These are phyloP conservation scores for Clarireedia monteithiana DNA, from an alignment of 2,329 filamentous ascomycete species.

Conservation along the genomic window DNA sequence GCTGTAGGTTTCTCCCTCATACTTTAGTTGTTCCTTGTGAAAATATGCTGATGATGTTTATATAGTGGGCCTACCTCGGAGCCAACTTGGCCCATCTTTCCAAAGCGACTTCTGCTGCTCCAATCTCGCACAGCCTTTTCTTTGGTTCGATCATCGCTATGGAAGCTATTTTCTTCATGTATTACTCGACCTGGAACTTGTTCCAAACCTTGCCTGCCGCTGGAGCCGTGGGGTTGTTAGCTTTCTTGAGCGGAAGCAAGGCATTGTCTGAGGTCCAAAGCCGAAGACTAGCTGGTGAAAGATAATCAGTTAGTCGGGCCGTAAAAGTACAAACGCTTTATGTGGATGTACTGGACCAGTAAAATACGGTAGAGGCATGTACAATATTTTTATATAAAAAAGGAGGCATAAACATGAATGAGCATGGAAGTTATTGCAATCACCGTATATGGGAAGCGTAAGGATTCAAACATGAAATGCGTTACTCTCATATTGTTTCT, in stretches of 20 bases:
- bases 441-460: neutral
- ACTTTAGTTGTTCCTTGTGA: slow-evolving; percentile 10
- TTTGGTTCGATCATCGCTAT: slow-evolving; percentile 80
- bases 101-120: slow-evolving; percentile 67
- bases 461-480: neutral
- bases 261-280: slow-evolving; percentile 90
- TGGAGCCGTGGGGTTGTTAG: slow-evolving; percentile 56
- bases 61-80: slow-evolving; percentile 71
- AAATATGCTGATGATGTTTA: slow-evolving; percentile 14
- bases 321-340: neutral
- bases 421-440: no score
- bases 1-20: slow-evolving; percentile 45
- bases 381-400: slow-evolving; percentile 1
- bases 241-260: slow-evolving; percentile 81
- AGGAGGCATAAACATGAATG: neutral
- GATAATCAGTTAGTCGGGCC: slow-evolving; percentile 12
- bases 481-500: neutral
- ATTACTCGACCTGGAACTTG: slow-evolving; percentile 87
- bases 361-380: neutral
- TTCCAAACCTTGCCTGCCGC: slow-evolving; percentile 80
- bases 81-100: slow-evolving; percentile 74
- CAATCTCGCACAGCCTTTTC: slow-evolving; percentile 76
- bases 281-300: slow-evolving; percentile 61
- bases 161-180: slow-evolving; percentile 89
- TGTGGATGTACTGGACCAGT: neutral